phyloP scores from a whole-genome alignment of 768 basidiomycete genomes.

The Boletus reticulatus region DNA sequence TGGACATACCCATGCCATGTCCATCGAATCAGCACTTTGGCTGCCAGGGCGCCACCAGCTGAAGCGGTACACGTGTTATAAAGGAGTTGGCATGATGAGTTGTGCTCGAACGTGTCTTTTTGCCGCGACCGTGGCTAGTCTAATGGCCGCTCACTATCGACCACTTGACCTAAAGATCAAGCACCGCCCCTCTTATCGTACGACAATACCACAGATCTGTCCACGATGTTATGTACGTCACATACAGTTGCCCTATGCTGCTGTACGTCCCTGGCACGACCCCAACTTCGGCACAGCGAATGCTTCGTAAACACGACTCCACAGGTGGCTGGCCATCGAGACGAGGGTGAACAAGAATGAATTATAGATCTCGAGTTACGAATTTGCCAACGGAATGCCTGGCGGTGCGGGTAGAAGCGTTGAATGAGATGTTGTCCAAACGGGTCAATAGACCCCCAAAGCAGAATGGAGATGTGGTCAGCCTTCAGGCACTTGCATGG shows the following conservation, averaged over 20 bases:
- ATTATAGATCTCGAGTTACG: background rate
- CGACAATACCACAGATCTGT: background rate
- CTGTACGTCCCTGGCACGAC: slow-evolving; percentile 1
- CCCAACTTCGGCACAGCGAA: background rate
- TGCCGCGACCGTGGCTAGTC: no score
- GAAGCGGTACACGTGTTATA: no score
- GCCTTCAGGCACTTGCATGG: background rate
- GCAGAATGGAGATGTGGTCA: background rate
- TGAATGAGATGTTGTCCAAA: background rate
- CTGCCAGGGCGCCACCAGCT: no score
- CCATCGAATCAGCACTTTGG: no score
- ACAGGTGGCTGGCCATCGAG: background rate
- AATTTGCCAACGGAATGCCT: background rate
- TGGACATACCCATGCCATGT: no score
- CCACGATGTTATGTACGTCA: background rate
- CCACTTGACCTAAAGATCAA: no score
- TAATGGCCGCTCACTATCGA: no score
- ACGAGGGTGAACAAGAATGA: background rate
- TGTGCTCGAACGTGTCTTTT: no score
- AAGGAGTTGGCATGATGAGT: no score
- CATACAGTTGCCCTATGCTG: background rate
- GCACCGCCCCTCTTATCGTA: no score
- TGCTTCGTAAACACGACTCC: slow-evolving; percentile 12
- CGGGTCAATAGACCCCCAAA: background rate
- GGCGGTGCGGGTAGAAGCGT: background rate